Evolutionary conservation across 1,284 basidiomycete genomes (phyloP), one percentile per base, ranked within the genome.

Genomic region (Tremellales sp.): DNA sequence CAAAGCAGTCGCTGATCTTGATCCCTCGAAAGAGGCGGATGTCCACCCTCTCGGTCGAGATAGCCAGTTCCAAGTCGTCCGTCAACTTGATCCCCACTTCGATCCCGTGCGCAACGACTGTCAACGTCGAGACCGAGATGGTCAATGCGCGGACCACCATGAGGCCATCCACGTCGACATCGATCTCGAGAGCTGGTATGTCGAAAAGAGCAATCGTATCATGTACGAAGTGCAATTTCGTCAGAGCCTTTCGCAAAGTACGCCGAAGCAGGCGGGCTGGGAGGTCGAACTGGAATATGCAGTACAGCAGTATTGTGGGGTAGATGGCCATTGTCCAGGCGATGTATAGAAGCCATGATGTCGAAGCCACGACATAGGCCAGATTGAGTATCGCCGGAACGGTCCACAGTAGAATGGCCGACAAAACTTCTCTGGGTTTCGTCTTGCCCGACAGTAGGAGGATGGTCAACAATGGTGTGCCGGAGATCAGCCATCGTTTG

Each of bases 11-110:
- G 24, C 51, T 45, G 29, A 58, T 53, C 22, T 53, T 40, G 17
- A 58, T 31, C 1, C 51, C 27, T 17, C 56, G 41, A 27, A 58
- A 53, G 2, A 58, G 45, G 10, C 17, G 17, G n/a, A 58, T 40
- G 2, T 26, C 46, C 6, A 53, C 50, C n/a, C 10, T 48, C 22
- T 58, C 56, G 7, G 51, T 53, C 10, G 48, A 55, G 15, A 58
- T 58, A 12, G 56, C 47, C 15, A 58, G 43, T 41, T 58, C 56
- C 40, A 58, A 23, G 17, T 58, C 56, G 24, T 58, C 49, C 24
- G 53, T 13, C 45, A 58, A 40, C 36, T 58, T 58, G 46, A 58
- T 58, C 3, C 56, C 56, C 2, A 58, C 56, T 49, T 58, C 56
- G 13, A 58, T 43, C 2, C 53, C 56, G 23, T 58, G 53, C 2